Evolutionary conservation across 2,329 filamentous ascomycete species (phyloP).

Genomic region (Capronia americana): DNA sequence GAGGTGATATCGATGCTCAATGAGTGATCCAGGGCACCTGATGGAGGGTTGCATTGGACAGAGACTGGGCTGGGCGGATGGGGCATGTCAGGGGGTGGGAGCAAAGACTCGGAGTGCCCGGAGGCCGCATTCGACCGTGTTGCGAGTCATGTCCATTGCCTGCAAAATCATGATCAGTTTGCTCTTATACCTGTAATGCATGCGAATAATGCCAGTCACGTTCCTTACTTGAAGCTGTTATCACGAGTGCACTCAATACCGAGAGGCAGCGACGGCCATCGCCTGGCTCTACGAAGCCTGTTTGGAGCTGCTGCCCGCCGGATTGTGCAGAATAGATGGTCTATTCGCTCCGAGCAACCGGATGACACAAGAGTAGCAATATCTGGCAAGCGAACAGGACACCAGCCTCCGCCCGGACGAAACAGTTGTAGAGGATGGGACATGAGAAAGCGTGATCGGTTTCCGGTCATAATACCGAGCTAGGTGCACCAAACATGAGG

Average conservation of each 20-base stretch:
- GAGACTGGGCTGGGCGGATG: neutral
- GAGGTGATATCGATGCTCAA: slow-evolving; percentile 39
- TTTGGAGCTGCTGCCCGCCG: neutral
- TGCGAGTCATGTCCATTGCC: too few relatives aligned
- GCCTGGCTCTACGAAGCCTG: neutral
- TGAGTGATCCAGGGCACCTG: neutral
- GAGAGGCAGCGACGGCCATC: neutral
- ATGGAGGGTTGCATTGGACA: neutral
- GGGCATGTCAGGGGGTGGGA: neutral
- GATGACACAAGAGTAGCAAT: neutral
- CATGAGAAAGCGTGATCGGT: neutral
- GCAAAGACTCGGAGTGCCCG: too few relatives aligned
- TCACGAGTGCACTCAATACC: neutral
- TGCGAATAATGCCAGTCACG: neutral
- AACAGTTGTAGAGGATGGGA: neutral
- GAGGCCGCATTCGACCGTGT: too few relatives aligned
- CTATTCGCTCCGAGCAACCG: neutral
- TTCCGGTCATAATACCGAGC: neutral
- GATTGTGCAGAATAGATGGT: neutral
- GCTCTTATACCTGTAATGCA: neutral
- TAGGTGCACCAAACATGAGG: neutral
- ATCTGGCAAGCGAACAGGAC: neutral
- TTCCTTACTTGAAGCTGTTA: neutral
- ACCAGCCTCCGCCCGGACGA: neutral
- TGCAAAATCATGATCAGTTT: neutral